Conservation (phyloP, 73 alveolate genomes). For the Urostyla sp. region DNA sequence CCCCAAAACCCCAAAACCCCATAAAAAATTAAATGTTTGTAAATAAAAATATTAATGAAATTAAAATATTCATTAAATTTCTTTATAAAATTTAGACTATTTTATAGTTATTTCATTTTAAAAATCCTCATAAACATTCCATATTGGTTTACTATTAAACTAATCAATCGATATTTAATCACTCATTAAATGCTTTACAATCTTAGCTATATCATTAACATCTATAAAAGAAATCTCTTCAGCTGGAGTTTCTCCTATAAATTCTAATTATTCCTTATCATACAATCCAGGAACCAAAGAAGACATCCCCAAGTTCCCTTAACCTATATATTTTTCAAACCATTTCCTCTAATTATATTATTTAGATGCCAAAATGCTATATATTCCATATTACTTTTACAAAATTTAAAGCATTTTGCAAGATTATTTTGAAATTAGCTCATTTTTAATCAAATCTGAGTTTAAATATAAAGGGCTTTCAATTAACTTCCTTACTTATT, state of each 20-base stretch:
- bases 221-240: background rate
- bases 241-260: background rate
- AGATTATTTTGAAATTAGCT: background rate
- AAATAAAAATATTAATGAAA: too few species aligned
- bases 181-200: background rate
- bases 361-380: slow-evolving; percentile 8
- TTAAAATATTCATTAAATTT: too few species aligned
- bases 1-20: background rate
- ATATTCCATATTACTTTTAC: slow-evolving; percentile 33
- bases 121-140: slow-evolving; percentile 1
- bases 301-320: slow-evolving; percentile 24
- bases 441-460: slow-evolving; percentile 25
- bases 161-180: background rate
- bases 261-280: background rate
- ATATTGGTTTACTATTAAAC: background rate
- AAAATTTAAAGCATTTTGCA: slow-evolving; percentile 30
- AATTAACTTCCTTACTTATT: slow-evolving; percentile 21
- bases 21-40: too few species aligned
- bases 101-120: too few species aligned
- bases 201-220: background rate
- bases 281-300: slow-evolving; percentile 29
- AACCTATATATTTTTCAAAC: background rate
- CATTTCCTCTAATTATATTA: slow-evolving; percentile 28
- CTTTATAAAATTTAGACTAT: too few species aligned
- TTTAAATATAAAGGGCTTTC: slow-evolving; percentile 42